Base-by-base conservation (phyloP, 2,329 filamentous ascomycete genomes). In the Alternaria sp. region DNA sequence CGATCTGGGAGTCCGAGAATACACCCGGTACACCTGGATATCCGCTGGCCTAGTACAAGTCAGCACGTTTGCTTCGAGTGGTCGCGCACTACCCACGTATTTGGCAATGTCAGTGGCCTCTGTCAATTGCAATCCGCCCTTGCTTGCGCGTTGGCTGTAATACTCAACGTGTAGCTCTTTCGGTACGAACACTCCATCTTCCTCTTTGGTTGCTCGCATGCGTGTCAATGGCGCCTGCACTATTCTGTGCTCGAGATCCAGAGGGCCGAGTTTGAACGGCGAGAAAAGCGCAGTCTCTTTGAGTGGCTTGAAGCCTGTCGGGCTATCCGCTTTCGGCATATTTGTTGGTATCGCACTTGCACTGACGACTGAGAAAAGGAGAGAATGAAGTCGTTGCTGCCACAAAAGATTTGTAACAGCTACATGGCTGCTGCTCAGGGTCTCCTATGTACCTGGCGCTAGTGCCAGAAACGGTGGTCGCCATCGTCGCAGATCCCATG, bases 111-210 rank as follows among this genome's bases (percentile, higher is more conserved):
- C 76, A 11, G 86, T 86, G 0, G 83, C 87, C 73, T 90, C 88
- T 4, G 84, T 85, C 67, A 90, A 84, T 45, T 90, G 75, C 3
- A 90, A 78, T 1, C 86, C 88, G 23, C 87, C 87, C 5, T 84
- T 83, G 10, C 81, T 80, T 36, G 81, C 85, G 23, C 87, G 83
- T 70, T 89, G 86, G 19, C 76, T 74, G 74, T 88, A 88, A 77
- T 88, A 86, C 58, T 86, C 82, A 17, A 78, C 73, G 4, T 81
- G 80, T 55, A 80, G 54, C n/a, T 84, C 81, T n/a, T 79, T 80
- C 1, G 82, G 82, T 15, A 83, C 75, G 79, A 85, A 87, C 10
- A 76, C 64, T 19, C 67, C 66, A 47, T 81, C 83, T 61, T 76
- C 81, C 66, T 86, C 83, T 4, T 85, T 84, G 6, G 81, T 83